phyloP scores from a whole-genome alignment of 495 filamentous ascomycete genomes.

The Usnea hakonensis region DNA sequence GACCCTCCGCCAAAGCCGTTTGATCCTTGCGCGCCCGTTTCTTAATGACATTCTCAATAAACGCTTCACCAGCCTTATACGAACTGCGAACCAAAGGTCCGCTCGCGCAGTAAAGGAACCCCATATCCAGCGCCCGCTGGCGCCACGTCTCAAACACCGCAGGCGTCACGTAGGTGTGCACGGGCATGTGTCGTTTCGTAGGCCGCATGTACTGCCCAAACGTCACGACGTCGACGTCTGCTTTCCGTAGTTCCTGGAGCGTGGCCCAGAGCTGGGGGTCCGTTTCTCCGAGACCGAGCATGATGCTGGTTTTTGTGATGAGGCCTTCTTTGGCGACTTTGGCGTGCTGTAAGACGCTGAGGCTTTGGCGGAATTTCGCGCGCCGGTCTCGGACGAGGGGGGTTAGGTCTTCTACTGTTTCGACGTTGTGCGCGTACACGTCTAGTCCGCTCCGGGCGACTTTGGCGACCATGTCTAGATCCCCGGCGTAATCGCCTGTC shows the following conservation, averaged over 20 bases:
- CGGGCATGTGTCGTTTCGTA: constrained; percentile 94
- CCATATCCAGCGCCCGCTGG: constrained; percentile 83
- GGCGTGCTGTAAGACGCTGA: constrained; percentile 71
- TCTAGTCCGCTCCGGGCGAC: constrained; percentile 85
- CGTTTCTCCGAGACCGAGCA: constrained; percentile 90
- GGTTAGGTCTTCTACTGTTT: constrained; percentile 87
- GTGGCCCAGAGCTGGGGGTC: constrained; percentile 82
- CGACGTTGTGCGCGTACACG: constrained; percentile 95
- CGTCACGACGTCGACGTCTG: constrained; percentile 86
- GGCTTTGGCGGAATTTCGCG: constrained; percentile 79
- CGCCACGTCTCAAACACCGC: constrained; percentile 87
- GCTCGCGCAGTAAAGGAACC: constrained; percentile 92
- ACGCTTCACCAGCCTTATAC: constrained; percentile 96
- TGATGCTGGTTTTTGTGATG: constrained; percentile 95
- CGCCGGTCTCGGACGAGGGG: constrained; percentile 84
- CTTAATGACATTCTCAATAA: constrained; percentile 95
- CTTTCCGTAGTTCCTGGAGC: constrained; percentile 66
- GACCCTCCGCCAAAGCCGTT: constrained; percentile 13
- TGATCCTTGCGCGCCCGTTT: constrained; percentile 47
- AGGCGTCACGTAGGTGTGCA: constrained; percentile 87
- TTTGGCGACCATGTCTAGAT: constrained; percentile 70
- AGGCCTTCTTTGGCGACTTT: constrained; percentile 67
- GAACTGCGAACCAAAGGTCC: constrained; percentile 87
- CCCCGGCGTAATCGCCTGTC: constrained; percentile 81
- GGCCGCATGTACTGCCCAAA: constrained; percentile 99